These are phyloP conservation scores for Gentiana dahurica DNA, from an alignment of 257 asterid genomes.

Conservation along the genomic window DNA sequence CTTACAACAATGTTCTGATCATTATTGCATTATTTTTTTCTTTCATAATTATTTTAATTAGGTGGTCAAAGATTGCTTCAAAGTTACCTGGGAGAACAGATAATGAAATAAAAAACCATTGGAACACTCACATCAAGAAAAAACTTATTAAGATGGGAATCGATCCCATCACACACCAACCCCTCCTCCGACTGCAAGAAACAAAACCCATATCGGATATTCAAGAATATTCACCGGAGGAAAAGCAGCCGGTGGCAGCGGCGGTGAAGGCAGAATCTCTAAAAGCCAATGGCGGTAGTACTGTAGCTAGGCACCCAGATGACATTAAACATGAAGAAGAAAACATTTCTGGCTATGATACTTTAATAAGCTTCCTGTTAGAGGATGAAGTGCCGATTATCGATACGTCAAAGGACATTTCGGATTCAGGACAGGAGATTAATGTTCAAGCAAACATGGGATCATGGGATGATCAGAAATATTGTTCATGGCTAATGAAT, in stretches of 20 bases:
- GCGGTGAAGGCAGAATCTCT: no score
- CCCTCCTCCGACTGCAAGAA: conserved; percentile 32
- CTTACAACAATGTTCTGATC: no score
- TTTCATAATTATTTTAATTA: neutral
- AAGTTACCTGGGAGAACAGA: conserved; percentile 74
- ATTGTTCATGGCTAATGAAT: conserved; percentile 50
- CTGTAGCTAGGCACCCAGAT: no score
- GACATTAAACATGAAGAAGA: neutral
- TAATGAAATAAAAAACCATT: conserved; percentile 83
- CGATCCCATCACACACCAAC: conserved; percentile 77
- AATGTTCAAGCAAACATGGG: no score
- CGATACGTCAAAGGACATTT: neutral
- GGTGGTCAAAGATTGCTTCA: neutral
- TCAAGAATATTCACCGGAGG: no score
- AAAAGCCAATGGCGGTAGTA: no score
- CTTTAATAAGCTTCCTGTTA: conserved; percentile 4
- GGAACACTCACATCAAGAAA: conserved; percentile 93
- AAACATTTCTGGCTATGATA: neutral
- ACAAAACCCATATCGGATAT: conserved; percentile 3
- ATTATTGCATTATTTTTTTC: no score
- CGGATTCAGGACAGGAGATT: neutral
- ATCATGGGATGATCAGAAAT: conserved; percentile 33
- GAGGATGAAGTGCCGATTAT: neutral
- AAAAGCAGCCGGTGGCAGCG: no score
- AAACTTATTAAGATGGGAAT: conserved; percentile 83